Percentiles rank a stretch among this genome's conserved stretches.
These are phyloP conservation scores for Raphanus sativus DNA, from an alignment of 345 rosid species.

Conservation along the genomic window DNA sequence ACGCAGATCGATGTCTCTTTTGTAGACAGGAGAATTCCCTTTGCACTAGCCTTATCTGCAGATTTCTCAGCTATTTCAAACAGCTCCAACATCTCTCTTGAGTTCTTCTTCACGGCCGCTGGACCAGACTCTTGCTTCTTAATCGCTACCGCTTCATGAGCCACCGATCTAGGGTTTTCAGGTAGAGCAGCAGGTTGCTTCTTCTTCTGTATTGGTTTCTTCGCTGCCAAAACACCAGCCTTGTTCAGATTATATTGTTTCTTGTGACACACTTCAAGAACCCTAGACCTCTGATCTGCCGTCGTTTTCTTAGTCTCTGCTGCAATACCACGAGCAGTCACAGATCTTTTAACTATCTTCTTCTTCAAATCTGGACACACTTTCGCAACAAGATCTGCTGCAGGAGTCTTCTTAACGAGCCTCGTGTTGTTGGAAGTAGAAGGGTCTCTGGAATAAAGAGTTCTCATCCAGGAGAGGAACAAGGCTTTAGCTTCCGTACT, in stretches of 20 bases:
- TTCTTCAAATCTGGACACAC: background rate
- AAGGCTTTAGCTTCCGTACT: background rate
- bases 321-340: background rate
- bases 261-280: background rate
- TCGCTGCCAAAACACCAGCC: background rate
- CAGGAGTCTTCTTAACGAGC: background rate
- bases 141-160: background rate
- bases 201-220: background rate
- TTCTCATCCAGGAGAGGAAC: background rate
- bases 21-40: background rate
- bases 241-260: background rate
- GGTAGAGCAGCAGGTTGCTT: background rate
- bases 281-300: background rate
- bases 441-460: background rate
- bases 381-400: background rate
- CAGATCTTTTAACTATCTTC: background rate
- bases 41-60: constrained; percentile 3
- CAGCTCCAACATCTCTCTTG: background rate
- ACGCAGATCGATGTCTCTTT: constrained; percentile 8
- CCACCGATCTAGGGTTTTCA: background rate
- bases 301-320: background rate
- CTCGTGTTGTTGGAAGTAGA: background rate
- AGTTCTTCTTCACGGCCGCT: constrained; percentile 7
- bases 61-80: constrained; percentile 13
- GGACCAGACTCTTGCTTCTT: background rate